phyloP scores from a whole-genome alignment of 176 grass and related monocot species.

The Saccharum spontaneum region DNA sequence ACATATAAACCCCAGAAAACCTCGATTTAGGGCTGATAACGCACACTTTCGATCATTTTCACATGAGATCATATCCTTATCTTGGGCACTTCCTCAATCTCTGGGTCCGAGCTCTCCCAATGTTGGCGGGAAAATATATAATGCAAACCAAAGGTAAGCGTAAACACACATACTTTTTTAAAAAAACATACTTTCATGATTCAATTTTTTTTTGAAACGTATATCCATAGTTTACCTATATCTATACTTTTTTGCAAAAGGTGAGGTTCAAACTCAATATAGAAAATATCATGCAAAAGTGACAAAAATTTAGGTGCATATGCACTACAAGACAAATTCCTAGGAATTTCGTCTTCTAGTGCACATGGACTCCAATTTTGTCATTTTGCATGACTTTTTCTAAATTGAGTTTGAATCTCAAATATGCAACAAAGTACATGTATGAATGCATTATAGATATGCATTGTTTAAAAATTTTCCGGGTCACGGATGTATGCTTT shows the following conservation, averaged over 20 bases:
- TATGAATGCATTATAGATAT: not conserved
- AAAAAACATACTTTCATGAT: too few species aligned
- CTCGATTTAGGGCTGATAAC: too few species aligned
- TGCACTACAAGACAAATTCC: not conserved
- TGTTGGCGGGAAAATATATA: not conserved
- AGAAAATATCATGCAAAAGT: not conserved
- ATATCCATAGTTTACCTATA: not conserved
- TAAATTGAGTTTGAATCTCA: not conserved
- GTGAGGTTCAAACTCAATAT: not conserved
- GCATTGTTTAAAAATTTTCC: too few species aligned
- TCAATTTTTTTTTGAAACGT: too few species aligned
- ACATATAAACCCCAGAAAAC: too few species aligned
- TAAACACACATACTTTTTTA: not conserved
- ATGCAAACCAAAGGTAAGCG: not conserved
- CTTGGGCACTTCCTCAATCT: too few species aligned
- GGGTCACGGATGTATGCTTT: not conserved
- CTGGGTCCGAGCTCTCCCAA: rapidly evolving
- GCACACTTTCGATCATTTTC: too few species aligned
- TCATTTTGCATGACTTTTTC: not conserved
- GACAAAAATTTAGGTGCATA: not conserved
- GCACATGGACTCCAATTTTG: not conserved
- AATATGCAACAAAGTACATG: not conserved
- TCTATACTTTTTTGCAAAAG: not conserved
- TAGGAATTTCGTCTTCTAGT: not conserved
- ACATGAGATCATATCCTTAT: too few species aligned